Percentiles rank a stretch among this genome's conserved stretches.
Evolutionary conservation across 176 grass and related monocot genomes (phyloP).

Genomic region (Tillandsia leiboldiana): DNA sequence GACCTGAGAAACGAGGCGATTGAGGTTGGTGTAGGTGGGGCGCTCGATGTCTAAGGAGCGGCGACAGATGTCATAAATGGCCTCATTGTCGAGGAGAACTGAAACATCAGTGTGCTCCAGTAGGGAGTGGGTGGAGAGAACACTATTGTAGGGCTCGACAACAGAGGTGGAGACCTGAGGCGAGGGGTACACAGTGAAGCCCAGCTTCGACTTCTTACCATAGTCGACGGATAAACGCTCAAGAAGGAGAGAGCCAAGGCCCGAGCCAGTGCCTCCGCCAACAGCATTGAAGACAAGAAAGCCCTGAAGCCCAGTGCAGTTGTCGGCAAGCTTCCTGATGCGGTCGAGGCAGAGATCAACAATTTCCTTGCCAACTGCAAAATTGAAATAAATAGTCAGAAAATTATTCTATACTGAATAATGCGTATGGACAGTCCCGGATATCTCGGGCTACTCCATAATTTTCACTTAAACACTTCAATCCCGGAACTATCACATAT

Average conservation of each 20-base stretch:
- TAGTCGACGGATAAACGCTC: constrained; percentile 84
- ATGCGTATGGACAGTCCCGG: neutral
- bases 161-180: constrained; percentile 77
- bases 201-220: constrained; percentile 75
- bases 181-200: constrained; percentile 80
- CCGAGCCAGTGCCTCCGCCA: constrained; percentile 71
- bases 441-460: too few relatives aligned
- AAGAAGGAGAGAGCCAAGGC: constrained; percentile 69
- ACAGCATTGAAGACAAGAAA: constrained; percentile 89
- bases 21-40: constrained; percentile 68
- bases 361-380: constrained; percentile 81
- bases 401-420: neutral
- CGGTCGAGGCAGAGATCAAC: constrained; percentile 68
- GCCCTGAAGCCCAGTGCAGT: constrained; percentile 75
- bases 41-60: constrained; percentile 71
- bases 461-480: neutral
- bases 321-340: constrained; percentile 66
- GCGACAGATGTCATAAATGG: constrained; percentile 78
- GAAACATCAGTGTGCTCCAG: constrained; percentile 78
- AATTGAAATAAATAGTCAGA: neutral
- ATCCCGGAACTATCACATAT: too few relatives aligned
- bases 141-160: constrained; percentile 86
- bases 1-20: constrained; percentile 67
- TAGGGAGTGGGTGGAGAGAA: constrained; percentile 67
- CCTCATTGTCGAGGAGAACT: constrained; percentile 74